Base-by-base conservation (phyloP, 1,284 basidiomycete species). In the Ceratobasidium sp. region DNA sequence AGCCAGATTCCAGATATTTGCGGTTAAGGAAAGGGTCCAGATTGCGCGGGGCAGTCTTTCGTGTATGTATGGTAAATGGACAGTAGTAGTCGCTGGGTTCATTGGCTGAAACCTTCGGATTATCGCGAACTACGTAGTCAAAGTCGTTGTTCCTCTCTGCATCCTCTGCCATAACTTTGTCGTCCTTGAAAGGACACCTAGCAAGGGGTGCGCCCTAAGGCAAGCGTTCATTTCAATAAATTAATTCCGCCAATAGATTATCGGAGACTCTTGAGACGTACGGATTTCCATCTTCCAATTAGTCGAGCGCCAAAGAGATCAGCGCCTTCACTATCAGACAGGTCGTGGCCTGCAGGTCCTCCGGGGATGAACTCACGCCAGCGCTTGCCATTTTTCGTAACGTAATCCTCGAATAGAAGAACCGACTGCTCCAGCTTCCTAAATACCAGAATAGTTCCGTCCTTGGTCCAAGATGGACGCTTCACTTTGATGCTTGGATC, bases 401-500 rank as follows among this genome's bases (percentile, higher is more conserved):
- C 32, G 58, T 77, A 79, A 1, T 74, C 30, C 4, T 79, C 64
- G 61, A 78, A 79, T 14, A 69, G 73, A 4, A 72, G 73, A 0
- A 82, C 81, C 52, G 77, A 73, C 69, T 82, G 81, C 66, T 81
- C 76, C 7, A 82, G 77, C 72, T 80, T 79, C 28, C 81, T 73
- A 77, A 82, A 81, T 16, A 78, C 80, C 77, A 82, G 77, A 69
- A 82, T 75, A 0, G 79, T 75, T 0, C 81, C 82, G 54, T 80
- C 79, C 61, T 79, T 76, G 16, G 76, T 73, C 78, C 78, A 79
- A 1, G 67, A 49, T 2, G 78, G 76, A 41, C 78, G 77, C 43
- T 71, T 61, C 18, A 52, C 28, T 18, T 46, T 50, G 32, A 46
- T 32, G 26, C 6, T 28, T 8, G 46, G 44, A 32, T 66, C 47